phyloP scores from a whole-genome alignment of 2,329 filamentous ascomycete genomes.

The Huntiella omanensis region DNA sequence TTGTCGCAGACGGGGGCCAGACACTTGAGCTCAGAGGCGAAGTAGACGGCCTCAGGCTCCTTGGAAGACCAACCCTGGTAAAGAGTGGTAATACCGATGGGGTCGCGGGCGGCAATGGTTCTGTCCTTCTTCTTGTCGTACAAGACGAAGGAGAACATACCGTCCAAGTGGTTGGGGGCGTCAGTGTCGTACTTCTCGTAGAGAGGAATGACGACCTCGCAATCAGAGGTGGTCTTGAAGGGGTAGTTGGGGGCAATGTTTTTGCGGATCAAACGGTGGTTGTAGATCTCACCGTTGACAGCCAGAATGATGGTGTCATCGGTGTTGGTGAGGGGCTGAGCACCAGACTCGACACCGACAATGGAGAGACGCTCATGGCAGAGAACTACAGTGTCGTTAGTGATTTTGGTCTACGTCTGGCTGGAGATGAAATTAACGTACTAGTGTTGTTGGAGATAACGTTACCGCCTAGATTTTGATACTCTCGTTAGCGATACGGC shows the following conservation, averaged over 20 bases:
- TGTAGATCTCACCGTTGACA: conserved; percentile 99
- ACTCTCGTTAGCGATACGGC: conserved; percentile 16
- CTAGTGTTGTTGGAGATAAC: conserved; percentile 80
- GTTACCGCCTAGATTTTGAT: conserved; percentile 49
- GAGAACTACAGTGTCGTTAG: conserved; percentile 39
- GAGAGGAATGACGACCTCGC: conserved; percentile 95
- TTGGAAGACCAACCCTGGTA: conserved; percentile 84
- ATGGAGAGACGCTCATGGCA: conserved; percentile 96
- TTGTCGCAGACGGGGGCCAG: conserved; percentile 87
- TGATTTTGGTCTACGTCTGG: too few species aligned
- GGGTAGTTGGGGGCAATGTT: conserved; percentile 65
- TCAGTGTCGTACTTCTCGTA: conserved; percentile 87
- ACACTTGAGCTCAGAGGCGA: conserved; percentile 92
- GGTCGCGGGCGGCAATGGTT: conserved; percentile 82
- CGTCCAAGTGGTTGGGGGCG: conserved; percentile 82
- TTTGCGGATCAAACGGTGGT: conserved; percentile 91
- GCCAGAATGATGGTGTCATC: conserved; percentile 77
- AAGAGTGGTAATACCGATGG: conserved; percentile 91
- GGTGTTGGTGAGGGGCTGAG: conserved; percentile 84
- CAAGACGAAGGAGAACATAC: conserved; percentile 98
- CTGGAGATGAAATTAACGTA: conserved; percentile 25
- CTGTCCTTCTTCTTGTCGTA: conserved; percentile 92
- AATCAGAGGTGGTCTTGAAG: conserved; percentile 98
- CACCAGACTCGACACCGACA: conserved; percentile 90
- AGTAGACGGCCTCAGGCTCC: conserved; percentile 74